Conservation (phyloP, 2,329 filamentous ascomycete genomes). For the Pseudocercospora pini-densiflorae region DNA sequence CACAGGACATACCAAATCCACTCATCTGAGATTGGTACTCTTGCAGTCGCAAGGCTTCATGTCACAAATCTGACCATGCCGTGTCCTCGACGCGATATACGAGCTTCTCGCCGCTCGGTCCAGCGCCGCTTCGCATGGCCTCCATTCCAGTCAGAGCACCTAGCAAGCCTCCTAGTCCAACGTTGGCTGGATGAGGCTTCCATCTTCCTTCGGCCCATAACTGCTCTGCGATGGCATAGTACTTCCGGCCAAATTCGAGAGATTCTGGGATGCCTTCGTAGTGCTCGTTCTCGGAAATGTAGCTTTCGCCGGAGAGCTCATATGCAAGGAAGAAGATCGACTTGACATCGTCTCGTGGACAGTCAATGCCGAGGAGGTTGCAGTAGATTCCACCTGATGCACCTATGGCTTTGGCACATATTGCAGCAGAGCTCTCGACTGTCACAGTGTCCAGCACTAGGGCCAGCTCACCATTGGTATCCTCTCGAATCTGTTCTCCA, state of each 20-base stretch:
- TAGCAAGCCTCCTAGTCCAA: conserved; percentile 45
- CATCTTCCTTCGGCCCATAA: conserved; percentile 46
- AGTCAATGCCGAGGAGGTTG: conserved; percentile 20
- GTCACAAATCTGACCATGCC: not conserved
- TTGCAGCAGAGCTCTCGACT: conserved; percentile 12
- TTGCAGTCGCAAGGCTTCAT: not conserved
- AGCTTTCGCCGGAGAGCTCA: conserved; percentile 29
- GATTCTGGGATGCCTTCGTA: conserved; percentile 41
- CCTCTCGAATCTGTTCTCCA: conserved; percentile 48
- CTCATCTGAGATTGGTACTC: not conserved
- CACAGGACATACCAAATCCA: not conserved
- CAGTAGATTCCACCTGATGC: conserved; percentile 19
- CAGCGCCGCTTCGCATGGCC: conserved; percentile 44
- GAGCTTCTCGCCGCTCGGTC: conserved; percentile 48
- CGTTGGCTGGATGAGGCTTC: conserved; percentile 44
- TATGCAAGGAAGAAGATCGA: conserved; percentile 26
- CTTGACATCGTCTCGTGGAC: conserved; percentile 18
- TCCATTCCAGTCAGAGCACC: conserved; percentile 47
- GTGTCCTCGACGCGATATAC: conserved; percentile 45
- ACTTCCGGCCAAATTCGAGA: conserved; percentile 43
- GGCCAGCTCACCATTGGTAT: conserved; percentile 45
- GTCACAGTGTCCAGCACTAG: conserved; percentile 47
- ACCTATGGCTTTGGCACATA: conserved; percentile 22
- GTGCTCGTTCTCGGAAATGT: conserved; percentile 44
- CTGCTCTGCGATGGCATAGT: conserved; percentile 38